Evolutionary conservation across 495 filamentous ascomycete genomes (phyloP).

Genomic region (Tuber brumale): DNA sequence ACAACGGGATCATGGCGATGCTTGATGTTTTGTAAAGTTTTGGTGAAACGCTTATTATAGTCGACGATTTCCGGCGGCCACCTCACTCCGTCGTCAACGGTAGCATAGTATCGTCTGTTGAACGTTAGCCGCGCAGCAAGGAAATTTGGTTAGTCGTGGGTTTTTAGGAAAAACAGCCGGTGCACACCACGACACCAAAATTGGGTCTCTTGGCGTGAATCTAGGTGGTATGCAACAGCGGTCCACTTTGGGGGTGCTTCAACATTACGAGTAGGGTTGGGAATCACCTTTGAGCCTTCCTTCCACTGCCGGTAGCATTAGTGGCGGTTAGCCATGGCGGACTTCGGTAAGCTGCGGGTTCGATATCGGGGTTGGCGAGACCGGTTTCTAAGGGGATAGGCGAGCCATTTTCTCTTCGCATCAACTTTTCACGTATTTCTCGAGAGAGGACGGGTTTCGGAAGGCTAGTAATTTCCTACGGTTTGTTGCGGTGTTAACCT

Average conservation of each 20-base stretch:
- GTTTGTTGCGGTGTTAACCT: constrained; percentile 8
- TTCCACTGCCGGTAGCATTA: constrained; percentile 51
- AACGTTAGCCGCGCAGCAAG: constrained; percentile 8
- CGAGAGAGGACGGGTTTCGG: constrained; percentile 66
- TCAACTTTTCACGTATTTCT: constrained; percentile 70
- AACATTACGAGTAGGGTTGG: neutral
- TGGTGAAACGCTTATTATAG: constrained; percentile 85
- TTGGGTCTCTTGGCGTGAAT: neutral
- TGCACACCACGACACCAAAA: neutral
- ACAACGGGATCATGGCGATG: constrained; percentile 93
- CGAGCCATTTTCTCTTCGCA: constrained; percentile 59
- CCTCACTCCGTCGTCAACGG: constrained; percentile 76
- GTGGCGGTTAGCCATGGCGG: constrained; percentile 52
- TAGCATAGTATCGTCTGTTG: constrained; percentile 76
- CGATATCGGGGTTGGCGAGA: constrained; percentile 82
- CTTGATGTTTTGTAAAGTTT: constrained; percentile 85
- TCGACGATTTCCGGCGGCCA: constrained; percentile 94
- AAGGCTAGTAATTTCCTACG: constrained; percentile 81
- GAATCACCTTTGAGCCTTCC: constrained; percentile 44
- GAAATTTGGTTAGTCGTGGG: neutral
- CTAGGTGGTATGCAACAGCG: neutral
- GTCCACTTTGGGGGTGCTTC: neutral
- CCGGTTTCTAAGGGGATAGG: constrained; percentile 65
- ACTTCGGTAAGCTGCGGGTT: constrained; percentile 78
- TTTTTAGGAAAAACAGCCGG: neutral